phyloP scores from a whole-genome alignment of 345 rosid genomes.

The Eucalyptus lansdowneana region DNA sequence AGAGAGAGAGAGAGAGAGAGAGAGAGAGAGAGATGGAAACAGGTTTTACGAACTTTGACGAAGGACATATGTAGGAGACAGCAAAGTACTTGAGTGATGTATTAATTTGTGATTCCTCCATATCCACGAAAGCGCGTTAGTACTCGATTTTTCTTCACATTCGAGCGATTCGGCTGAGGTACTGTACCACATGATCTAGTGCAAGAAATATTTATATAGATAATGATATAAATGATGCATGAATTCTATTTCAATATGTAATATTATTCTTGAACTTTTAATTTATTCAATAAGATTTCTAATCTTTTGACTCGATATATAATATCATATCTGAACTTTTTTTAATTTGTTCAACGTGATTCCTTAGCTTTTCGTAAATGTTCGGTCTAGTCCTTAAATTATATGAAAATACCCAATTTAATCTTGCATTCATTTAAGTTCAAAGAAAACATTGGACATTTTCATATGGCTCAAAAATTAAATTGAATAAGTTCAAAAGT shows the following conservation, averaged over 20 bases:
- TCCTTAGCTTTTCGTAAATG: no score
- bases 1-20: neutral
- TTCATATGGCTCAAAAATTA: no score
- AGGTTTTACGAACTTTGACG: neutral
- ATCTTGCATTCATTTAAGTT: no score
- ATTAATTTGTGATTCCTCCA: neutral
- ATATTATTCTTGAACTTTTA: no score
- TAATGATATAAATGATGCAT: no score
- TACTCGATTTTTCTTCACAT: neutral
- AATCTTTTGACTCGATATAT: no score
- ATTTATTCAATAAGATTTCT: no score
- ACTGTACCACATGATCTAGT: neutral
- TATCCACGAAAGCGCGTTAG: neutral
- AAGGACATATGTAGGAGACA: neutral
- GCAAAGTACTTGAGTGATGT: neutral
- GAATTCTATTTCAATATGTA: neutral
- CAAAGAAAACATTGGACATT: neutral
- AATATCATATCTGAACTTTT: no score
- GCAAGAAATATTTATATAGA: neutral
- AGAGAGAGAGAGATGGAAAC: neutral
- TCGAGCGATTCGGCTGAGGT: neutral
- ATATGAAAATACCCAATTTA: no score
- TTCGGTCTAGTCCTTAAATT: accelerated
- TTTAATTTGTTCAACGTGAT: no score
- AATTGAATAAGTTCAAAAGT: no score